Evolutionary conservation across 768 basidiomycete species (phyloP).

Genomic region (Amylocystis lapponica): DNA sequence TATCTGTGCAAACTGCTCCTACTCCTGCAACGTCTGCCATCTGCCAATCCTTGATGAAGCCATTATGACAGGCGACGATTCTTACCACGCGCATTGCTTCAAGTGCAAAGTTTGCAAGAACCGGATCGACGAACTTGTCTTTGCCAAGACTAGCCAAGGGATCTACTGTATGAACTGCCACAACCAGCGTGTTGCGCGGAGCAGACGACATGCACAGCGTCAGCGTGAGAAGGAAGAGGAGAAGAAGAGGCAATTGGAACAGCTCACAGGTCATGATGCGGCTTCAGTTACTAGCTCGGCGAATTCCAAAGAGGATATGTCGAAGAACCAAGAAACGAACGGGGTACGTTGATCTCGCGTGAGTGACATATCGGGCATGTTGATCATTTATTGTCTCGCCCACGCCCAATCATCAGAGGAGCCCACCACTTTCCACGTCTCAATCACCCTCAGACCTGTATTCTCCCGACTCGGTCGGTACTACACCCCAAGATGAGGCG

Average conservation of each 20-base stretch:
- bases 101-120: conserved; percentile 94
- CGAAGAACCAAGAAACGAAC: background rate
- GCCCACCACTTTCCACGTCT: too few species aligned
- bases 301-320: background rate
- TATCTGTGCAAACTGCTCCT: conserved; percentile 89
- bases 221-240: conserved; percentile 42
- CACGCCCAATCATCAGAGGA: too few species aligned
- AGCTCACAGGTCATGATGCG: background rate
- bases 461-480: too few species aligned
- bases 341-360: too few species aligned
- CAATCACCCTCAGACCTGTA: too few species aligned
- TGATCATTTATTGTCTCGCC: too few species aligned
- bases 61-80: conserved; percentile 99
- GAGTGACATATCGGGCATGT: too few species aligned
- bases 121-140: conserved; percentile 95
- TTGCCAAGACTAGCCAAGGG: conserved; percentile 96
- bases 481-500: too few species aligned
- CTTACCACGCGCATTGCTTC: conserved; percentile 98
- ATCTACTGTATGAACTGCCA: conserved; percentile 99
- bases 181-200: conserved; percentile 93
- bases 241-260: conserved; percentile 2
- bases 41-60: conserved; percentile 96
- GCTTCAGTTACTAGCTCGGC: background rate
- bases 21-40: conserved; percentile 92
- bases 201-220: conserved; percentile 84